Base-by-base conservation (phyloP, 306 rosid species). In the Elaeagnus macrophylla region DNA sequence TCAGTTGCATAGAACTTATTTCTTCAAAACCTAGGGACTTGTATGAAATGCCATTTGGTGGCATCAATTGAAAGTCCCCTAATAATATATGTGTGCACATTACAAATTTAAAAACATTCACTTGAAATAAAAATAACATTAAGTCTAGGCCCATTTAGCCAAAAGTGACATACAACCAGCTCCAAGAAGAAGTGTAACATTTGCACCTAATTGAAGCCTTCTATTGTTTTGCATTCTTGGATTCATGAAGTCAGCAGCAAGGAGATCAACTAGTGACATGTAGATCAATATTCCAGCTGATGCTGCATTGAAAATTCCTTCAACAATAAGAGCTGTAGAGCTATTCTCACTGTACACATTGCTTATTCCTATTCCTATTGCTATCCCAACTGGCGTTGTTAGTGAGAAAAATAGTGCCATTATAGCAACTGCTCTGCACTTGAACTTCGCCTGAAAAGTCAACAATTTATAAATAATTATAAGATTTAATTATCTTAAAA, bases 201-300 rank as follows among this genome's bases (percentile, higher is more conserved):
- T 56, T 12, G 65, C 72, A 12, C 68, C 61, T 10, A 67, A 15
- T 66, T 61, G 77, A 32, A 72, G 72, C 41, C 10, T 61, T 0
- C 35, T 25, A 32, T 43, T 72, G 42, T 32, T 61, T n/a, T 67
- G 77, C 77, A 72, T 48, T 48, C 20, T 67, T 7, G 69, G 57
- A 39, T 51, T 67, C 77, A 72, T 67, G 36, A 72, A 72, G 56
- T 72, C 77, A 16, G 73, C 73, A 0, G 77, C 73, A 37, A 72
- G 47, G 6, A 72, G 48, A 67, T 72, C 77, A 32, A 84, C 85
- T 8, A 81, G 81, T 0, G 94, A 51, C 88, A 81, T 84, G 7
- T 81, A 84, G 7, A 81, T 79, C 41, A 81, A 66, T 4, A 85
- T 76, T 12, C 86, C 94, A 8, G 86, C 67, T 0, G 89, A 79